Percentiles rank a stretch among this genome's conserved stretches.
These are phyloP conservation scores for Thelephora ganbajun DNA, from an alignment of 768 basidiomycete genomes.

Conservation along the genomic window DNA sequence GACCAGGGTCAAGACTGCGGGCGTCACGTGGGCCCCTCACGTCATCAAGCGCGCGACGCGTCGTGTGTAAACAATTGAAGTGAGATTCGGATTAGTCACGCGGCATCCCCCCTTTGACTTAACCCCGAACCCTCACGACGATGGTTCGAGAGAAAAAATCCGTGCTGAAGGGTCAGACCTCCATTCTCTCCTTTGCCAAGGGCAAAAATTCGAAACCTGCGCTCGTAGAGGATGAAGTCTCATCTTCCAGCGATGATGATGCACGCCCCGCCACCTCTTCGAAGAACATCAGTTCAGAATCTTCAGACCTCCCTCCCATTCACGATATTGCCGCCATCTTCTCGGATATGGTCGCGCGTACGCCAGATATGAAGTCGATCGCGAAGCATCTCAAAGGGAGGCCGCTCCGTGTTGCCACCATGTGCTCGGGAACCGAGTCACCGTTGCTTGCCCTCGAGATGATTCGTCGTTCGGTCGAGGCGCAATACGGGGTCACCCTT, in stretches of 20 bases:
- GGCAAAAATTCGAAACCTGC: slow-evolving; percentile 6
- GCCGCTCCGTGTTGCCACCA: slow-evolving; percentile 86
- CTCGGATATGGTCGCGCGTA: slow-evolving; percentile 51
- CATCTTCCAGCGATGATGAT: slow-evolving; percentile 12
- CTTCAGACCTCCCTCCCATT: slow-evolving; percentile 66
- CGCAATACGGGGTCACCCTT: slow-evolving; percentile 49
- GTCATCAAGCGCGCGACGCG: not conserved
- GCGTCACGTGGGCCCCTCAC: not conserved
- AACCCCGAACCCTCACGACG: not conserved
- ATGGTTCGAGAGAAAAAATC: slow-evolving; percentile 31
- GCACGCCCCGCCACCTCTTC: slow-evolving; percentile 12
- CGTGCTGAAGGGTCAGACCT: slow-evolving; percentile 29
- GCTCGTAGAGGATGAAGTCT: slow-evolving; percentile 15
- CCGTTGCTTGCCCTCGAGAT: slow-evolving; percentile 82
- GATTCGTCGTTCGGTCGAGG: slow-evolving; percentile 62
- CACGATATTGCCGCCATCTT: slow-evolving; percentile 62
- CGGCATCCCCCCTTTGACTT: not conserved
- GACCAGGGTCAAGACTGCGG: not conserved
- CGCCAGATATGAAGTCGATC: slow-evolving; percentile 52
- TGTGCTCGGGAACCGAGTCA: slow-evolving; percentile 96
- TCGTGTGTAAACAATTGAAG: not conserved
- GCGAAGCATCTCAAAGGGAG: slow-evolving; percentile 59
- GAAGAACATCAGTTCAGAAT: slow-evolving; percentile 29
- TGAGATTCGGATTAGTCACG: not conserved
- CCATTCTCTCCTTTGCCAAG: slow-evolving; percentile 36